phyloP scores from a whole-genome alignment of 108 stramenopile genomes.

The Cafeteria roenbergensis region DNA sequence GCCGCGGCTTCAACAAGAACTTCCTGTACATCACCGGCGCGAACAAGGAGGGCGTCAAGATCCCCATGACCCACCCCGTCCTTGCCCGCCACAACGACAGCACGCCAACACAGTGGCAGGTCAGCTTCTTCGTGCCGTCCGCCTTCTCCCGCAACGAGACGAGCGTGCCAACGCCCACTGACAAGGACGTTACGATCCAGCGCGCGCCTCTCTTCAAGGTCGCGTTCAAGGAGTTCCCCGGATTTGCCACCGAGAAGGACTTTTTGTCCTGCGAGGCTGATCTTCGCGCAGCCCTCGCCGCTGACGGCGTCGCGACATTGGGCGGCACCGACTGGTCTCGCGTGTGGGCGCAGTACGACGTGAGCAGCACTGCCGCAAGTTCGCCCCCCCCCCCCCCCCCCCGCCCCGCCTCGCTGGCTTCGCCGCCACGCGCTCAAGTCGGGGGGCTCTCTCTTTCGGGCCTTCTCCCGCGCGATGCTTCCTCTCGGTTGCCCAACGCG shows the following conservation, averaged over 20 bases:
- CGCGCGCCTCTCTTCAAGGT: neutral
- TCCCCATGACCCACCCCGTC: constrained; percentile 2
- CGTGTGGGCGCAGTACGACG: constrained; percentile 8
- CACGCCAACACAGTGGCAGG: neutral
- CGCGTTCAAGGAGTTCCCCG: neutral
- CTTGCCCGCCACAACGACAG: neutral
- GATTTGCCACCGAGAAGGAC: neutral
- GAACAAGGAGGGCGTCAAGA: neutral
- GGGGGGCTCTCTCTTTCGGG: too few relatives aligned
- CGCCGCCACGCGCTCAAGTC: too few relatives aligned
- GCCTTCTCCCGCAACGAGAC: neutral
- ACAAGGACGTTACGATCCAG: neutral
- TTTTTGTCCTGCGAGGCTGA: neutral
- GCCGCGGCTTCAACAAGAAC: too few relatives aligned
- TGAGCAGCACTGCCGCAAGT: too few relatives aligned
- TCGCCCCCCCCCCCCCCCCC: too few relatives aligned
- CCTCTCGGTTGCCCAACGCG: too few relatives aligned
- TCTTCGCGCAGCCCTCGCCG: neutral
- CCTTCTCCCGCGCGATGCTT: too few relatives aligned
- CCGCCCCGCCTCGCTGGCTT: too few relatives aligned
- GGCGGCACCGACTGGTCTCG: neutral
- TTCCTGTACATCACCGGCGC: neutral
- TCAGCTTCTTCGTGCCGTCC: neutral
- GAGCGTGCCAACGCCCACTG: neutral
- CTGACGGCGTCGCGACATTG: neutral